These are phyloP conservation scores for Xerocomellus chrysenteron DNA, from an alignment of 768 basidiomycete species.

Conservation along the genomic window DNA sequence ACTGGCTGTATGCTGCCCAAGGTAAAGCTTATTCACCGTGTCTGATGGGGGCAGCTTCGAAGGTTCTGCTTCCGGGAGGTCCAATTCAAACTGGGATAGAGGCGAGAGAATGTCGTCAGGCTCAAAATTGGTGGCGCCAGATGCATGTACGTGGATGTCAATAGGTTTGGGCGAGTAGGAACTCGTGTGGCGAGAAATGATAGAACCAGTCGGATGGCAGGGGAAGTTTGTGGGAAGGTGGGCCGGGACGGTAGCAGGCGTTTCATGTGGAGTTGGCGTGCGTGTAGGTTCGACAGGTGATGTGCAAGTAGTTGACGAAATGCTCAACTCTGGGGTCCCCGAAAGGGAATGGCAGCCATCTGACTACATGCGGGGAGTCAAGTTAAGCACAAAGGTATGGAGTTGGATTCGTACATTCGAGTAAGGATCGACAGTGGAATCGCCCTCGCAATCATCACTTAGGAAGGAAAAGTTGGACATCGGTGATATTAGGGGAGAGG, in stretches of 20 bases:
- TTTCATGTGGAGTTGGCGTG: background rate
- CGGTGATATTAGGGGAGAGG: constrained; percentile 47
- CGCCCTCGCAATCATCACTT: constrained; percentile 20
- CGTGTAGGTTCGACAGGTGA: constrained; percentile 12
- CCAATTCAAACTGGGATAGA: constrained; percentile 27
- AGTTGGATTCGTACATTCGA: constrained; percentile 30
- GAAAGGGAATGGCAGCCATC: background rate
- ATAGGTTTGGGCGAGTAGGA: background rate
- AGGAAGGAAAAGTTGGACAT: constrained; percentile 38
- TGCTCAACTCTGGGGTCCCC: constrained; percentile 14
- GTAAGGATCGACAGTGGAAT: constrained; percentile 7
- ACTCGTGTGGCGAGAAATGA: background rate
- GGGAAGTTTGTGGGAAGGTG: background rate
- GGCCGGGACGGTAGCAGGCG: background rate
- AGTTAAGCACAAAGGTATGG: background rate
- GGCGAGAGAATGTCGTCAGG: constrained; percentile 14
- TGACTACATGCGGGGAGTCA: constrained; percentile 12
- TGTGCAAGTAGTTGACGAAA: constrained; percentile 7
- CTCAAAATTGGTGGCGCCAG: background rate
- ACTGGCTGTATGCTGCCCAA: constrained; percentile 1
- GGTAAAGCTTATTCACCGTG: constrained; percentile 18
- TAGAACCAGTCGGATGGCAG: background rate
- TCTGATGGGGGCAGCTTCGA: constrained; percentile 22
- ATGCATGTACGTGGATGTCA: background rate
- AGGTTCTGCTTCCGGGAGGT: constrained; percentile 19